A percentile compares a stretch with the other conserved stretches of the same genome.
Evolutionary conservation across 331 rosid genomes (phyloP).

Genomic region (Acacia concinna): DNA sequence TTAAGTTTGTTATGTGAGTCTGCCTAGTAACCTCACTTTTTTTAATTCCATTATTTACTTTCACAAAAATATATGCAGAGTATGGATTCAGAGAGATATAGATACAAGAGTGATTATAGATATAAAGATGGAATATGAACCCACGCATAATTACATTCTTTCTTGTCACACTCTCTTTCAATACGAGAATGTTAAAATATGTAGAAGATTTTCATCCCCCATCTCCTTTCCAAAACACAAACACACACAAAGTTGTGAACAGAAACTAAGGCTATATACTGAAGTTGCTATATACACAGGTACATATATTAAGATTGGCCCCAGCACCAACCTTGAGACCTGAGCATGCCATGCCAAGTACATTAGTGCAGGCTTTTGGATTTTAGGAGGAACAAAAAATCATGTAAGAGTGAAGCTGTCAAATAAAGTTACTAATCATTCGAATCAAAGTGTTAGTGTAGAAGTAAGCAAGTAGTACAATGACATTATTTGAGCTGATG

Average conservation of each 20-base stretch:
- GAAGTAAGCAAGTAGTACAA: not conserved
- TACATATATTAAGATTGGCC: not conserved
- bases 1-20: too few relatives aligned
- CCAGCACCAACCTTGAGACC: not conserved
- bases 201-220: not conserved
- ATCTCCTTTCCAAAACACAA: not conserved
- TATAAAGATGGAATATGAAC: not conserved
- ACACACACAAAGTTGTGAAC: not conserved
- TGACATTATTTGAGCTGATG: not conserved
- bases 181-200: too few relatives aligned
- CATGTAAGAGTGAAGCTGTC: conserved; percentile 1
- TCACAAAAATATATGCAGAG: not conserved
- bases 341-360: not conserved
- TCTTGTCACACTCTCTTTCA: not conserved
- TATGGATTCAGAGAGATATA: not conserved
- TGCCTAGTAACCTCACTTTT: not conserved
- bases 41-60: not conserved
- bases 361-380: not conserved
- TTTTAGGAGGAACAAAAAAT: not conserved
- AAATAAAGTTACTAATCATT: not conserved
- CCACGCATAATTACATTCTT: not conserved
- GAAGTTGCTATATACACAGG: not conserved
- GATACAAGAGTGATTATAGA: not conserved
- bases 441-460: not conserved
- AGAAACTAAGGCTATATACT: not conserved